Conservation (phyloP, 2,329 filamentous ascomycete genomes). For the Cytospora paraplurivora region DNA sequence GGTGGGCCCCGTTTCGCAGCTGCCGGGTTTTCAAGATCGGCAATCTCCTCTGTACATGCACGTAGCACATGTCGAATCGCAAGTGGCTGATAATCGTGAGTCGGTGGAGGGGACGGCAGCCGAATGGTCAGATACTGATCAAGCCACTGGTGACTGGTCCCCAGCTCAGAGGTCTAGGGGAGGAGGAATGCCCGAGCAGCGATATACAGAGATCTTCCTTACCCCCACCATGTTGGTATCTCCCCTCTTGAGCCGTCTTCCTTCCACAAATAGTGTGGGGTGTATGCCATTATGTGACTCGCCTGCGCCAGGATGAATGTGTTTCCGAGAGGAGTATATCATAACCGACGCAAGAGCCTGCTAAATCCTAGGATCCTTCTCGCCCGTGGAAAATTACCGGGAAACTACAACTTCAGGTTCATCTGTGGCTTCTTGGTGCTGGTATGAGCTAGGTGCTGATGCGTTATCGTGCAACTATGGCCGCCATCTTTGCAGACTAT, state of each 20-base stretch:
- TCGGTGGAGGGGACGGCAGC: not conserved
- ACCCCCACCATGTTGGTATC: not conserved
- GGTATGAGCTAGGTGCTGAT: not conserved
- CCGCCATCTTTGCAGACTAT: not conserved
- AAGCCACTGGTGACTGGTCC: not conserved
- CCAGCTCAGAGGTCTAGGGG: not conserved
- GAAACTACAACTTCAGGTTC: not conserved
- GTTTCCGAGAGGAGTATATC: conserved; percentile 5
- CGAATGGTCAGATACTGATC: not conserved
- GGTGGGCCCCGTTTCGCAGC: conserved; percentile 12
- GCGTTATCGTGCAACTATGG: not conserved
- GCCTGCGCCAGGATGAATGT: not conserved
- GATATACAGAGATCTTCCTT: not conserved
- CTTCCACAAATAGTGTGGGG: not conserved
- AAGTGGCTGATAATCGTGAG: not conserved
- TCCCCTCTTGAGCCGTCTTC: not conserved
- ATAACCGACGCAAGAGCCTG: conserved; percentile 2
- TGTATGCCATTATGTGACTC: not conserved
- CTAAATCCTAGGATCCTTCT: conserved; percentile 6
- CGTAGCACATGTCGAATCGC: not conserved
- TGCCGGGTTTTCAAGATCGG: not conserved
- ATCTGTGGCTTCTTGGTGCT: not conserved
- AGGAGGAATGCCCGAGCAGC: not conserved
- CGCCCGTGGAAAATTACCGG: not conserved
- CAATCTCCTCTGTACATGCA: not conserved